These are phyloP conservation scores for Rhodocollybia butyracea DNA, from an alignment of 768 basidiomycete genomes.

Conservation along the genomic window DNA sequence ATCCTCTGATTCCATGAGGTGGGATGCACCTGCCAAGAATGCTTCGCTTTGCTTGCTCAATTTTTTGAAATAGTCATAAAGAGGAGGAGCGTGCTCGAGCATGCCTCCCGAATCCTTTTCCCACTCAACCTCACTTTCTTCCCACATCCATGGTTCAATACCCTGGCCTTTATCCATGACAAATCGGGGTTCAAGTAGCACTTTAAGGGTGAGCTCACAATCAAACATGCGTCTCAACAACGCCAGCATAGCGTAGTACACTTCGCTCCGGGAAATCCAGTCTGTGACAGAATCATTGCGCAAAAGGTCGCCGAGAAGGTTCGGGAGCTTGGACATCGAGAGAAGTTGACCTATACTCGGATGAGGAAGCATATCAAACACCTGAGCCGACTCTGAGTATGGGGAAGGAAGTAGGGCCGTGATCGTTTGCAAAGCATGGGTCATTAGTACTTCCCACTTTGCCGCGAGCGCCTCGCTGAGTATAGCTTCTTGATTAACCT, in stretches of 20 bases:
- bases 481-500: background rate
- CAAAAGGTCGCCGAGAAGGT: conserved; percentile 41
- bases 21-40: conserved; percentile 42
- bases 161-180: conserved; percentile 37
- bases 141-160: conserved; percentile 47
- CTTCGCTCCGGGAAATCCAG: conserved; percentile 44
- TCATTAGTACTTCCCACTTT: conserved; percentile 38
- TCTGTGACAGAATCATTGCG: conserved; percentile 55
- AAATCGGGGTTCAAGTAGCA: conserved; percentile 37
- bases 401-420: conserved; percentile 42
- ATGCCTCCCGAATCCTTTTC: conserved; percentile 23
- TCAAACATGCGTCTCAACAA: conserved; percentile 47
- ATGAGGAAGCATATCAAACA: conserved; percentile 51
- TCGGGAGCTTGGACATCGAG: conserved; percentile 43
- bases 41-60: conserved; percentile 48
- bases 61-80: conserved; percentile 52
- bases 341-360: conserved; percentile 38
- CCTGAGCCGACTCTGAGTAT: conserved; percentile 37
- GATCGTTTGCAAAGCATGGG: conserved; percentile 36
- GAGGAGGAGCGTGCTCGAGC: conserved; percentile 33
- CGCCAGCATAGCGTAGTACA: conserved; percentile 46
- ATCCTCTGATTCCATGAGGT: conserved; percentile 31
- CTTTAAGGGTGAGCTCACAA: conserved; percentile 45
- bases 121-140: conserved; percentile 40
- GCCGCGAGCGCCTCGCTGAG: conserved; percentile 16